These are phyloP conservation scores for Auriscalpium vulgare DNA, from an alignment of 768 basidiomycete genomes.

Conservation along the genomic window DNA sequence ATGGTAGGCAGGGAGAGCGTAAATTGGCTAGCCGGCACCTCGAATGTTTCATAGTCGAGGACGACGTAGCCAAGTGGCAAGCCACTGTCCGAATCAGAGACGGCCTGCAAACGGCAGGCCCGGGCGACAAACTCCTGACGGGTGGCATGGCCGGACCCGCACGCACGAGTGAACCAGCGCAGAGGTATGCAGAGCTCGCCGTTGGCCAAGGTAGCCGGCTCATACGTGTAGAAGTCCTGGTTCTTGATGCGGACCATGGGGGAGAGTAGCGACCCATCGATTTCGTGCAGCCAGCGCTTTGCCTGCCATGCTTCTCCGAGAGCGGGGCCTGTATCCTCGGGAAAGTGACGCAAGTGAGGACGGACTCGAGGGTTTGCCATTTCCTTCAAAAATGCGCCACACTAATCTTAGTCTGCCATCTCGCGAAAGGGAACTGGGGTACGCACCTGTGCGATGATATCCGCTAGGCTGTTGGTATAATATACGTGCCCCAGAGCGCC, in stretches of 20 bases:
- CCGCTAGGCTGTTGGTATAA: no score
- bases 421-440: no score
- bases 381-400: slow-evolving; percentile 2
- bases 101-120: no score
- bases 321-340: not conserved
- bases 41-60: no score
- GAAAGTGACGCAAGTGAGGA: not conserved
- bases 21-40: no score
- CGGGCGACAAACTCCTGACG: not conserved
- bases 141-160: no score
- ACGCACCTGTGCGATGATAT: no score
- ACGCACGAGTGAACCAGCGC: not conserved
- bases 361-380: slow-evolving; percentile 8
- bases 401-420: no score
- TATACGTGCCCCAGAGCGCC: no score
- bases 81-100: no score
- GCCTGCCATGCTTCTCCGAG: slow-evolving; percentile 4
- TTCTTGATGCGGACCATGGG: slow-evolving; percentile 10
- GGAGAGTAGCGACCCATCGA: not conserved
- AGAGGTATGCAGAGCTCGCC: not conserved
- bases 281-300: slow-evolving; percentile 1
- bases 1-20: no score
- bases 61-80: no score
- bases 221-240: slow-evolving; percentile 13
- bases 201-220: not conserved